Conservation (phyloP, 139 green algal species). For the Limnomonas spitsbergensis region DNA sequence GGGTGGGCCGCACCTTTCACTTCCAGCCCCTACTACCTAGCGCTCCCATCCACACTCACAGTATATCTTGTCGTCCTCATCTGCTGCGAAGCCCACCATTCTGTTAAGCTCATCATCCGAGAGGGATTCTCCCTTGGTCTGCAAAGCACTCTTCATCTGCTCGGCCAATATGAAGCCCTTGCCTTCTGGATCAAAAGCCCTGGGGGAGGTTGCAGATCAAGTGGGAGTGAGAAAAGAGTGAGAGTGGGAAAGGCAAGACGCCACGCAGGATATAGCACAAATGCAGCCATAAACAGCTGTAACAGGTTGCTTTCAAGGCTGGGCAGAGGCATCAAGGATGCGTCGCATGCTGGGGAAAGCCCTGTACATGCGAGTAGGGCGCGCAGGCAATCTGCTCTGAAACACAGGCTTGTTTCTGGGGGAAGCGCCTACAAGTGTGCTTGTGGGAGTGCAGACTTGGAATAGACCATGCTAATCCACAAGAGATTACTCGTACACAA, state of each 20-base stretch:
- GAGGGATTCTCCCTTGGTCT: slow-evolving; percentile 39
- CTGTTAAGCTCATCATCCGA: slow-evolving; percentile 40
- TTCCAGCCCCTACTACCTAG: background rate
- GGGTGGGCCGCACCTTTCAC: background rate
- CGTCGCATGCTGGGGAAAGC: no score
- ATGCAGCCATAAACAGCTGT: slow-evolving; percentile 42
- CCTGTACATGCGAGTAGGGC: no score
- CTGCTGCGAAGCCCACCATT: slow-evolving; percentile 40
- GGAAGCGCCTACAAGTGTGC: no score
- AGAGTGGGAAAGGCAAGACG: background rate
- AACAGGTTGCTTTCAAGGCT: background rate
- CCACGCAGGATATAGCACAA: slow-evolving; percentile 27
- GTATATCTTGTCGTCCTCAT: slow-evolving; percentile 29
- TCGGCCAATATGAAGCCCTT: slow-evolving; percentile 50
- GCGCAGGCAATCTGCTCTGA: no score
- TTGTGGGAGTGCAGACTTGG: no score
- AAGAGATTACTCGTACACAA: no score
- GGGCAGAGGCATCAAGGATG: no score
- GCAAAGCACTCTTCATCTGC: slow-evolving; percentile 31
- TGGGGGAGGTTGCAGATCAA: slow-evolving; percentile 32
- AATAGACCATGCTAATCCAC: no score
- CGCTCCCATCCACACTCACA: slow-evolving; percentile 21
- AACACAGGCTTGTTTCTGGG: no score
- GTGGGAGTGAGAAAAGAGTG: background rate
- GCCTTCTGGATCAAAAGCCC: slow-evolving; percentile 51